phyloP scores from a whole-genome alignment of 768 basidiomycete genomes.

The Suillus tomentosus region DNA sequence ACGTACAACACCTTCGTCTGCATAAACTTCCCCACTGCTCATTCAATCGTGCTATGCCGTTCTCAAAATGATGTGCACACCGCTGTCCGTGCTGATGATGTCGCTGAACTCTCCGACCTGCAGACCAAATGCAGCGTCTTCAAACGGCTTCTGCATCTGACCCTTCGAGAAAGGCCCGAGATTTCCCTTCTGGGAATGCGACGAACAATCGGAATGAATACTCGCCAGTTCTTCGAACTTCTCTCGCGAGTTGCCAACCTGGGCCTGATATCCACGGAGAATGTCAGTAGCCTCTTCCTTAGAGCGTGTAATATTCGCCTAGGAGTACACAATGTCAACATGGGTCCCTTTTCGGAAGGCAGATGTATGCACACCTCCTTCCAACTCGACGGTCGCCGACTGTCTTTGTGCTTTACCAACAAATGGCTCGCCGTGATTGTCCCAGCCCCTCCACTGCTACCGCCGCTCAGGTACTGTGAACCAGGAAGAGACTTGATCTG shows the following conservation, averaged over 20 bases:
- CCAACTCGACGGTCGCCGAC: constrained; percentile 81
- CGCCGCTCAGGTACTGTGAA: constrained; percentile 46
- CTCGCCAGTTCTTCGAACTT: constrained; percentile 79
- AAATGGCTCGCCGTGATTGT: constrained; percentile 94
- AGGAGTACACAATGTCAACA: constrained; percentile 10
- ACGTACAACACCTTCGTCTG: constrained; percentile 5
- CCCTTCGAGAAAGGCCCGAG: constrained; percentile 82
- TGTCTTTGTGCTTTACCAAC: constrained; percentile 86
- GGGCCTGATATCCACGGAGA: constrained; percentile 59
- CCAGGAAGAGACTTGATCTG: constrained; percentile 68
- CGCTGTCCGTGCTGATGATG: constrained; percentile 87
- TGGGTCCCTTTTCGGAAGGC: constrained; percentile 6
- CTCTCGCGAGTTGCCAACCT: constrained; percentile 36
- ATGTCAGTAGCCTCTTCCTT: constrained; percentile 90
- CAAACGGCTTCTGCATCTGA: constrained; percentile 98
- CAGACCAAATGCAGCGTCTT: constrained; percentile 80
- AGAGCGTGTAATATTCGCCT: constrained; percentile 80
- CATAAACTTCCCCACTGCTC: constrained; percentile 6
- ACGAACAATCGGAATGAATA: constrained; percentile 86
- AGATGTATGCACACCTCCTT: constrained; percentile 60
- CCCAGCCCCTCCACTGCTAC: constrained; percentile 33
- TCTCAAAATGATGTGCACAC: constrained; percentile 91
- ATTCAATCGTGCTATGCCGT: constrained; percentile 51
- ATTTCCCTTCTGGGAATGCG: constrained; percentile 80
- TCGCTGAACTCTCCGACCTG: constrained; percentile 77